Evolutionary conservation across 768 basidiomycete species (phyloP), one percentile per base, ranked within the genome.

Genomic region (Cyclocybe aegerita): DNA sequence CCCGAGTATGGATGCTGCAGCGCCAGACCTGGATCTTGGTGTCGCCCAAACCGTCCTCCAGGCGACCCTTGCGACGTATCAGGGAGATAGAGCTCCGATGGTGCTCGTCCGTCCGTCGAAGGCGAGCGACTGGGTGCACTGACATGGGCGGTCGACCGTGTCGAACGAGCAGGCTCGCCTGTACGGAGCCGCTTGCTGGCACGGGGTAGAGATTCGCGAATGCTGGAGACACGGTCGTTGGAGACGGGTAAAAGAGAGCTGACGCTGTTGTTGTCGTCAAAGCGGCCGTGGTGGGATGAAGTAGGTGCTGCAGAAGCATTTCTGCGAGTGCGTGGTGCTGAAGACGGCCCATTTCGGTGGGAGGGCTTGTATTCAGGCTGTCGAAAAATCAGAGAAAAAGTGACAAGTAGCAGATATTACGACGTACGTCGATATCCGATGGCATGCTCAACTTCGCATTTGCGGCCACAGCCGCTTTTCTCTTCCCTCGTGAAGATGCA

Each of bases 221-320:
- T 53, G 54, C 40, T 62, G 32, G 59, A 63, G 29, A 41, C 54
- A 45, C 44, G 56, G 39, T 50, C 61, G 56, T 51, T 66, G 36
- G 53, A 62, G 2, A 61, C 54, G 2, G 60, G 57, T 31, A 60
- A 55, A 9, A 58, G 39, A 4, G 57, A 54, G 35, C 53, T 48
- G 31, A 52, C 14, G 12, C 44, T 17, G 47, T 48, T 52, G 29
- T 41, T 23, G 49, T 43, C 9, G 50, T 53, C 46, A 46, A 49
- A 44, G 14, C 43, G 43, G 9, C 17, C 29, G 35, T 23, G 32
- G 10, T 12, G 17, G 37, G 29, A 10, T 42, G 38, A 30, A 39
- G 10, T 43, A 41, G n/a, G 29, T 34, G 39, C 8, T 45, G 16
- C 35, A 42, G 17, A 41, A 30, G 30, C 33, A 23, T 43, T 48